Conservation (phyloP, 2,329 filamentous ascomycete genomes). For the Phialophora verrucosa region DNA sequence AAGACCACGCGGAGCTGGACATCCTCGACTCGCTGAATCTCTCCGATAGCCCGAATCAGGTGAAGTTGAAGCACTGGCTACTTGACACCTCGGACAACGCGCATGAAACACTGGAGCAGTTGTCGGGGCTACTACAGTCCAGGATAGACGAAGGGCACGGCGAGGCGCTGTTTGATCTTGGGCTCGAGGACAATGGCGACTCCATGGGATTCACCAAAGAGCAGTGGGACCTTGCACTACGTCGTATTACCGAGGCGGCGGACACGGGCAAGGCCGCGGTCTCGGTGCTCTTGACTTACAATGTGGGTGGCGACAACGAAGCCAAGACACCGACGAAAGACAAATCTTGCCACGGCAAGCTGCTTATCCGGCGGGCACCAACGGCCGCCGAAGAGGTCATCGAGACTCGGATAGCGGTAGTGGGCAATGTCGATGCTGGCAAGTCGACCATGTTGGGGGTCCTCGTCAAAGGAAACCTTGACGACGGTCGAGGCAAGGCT, state of each 20-base stretch:
- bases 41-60: slow-evolving; percentile 69
- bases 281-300: slow-evolving; percentile 84
- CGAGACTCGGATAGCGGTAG: slow-evolving; percentile 93
- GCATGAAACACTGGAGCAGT: slow-evolving; percentile 65
- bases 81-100: slow-evolving; percentile 62
- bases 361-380: slow-evolving; percentile 79
- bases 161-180: slow-evolving; percentile 89
- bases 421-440: slow-evolving; percentile 96
- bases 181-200: slow-evolving; percentile 87
- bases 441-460: slow-evolving; percentile 97
- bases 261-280: slow-evolving; percentile 73
- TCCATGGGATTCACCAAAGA: slow-evolving; percentile 75
- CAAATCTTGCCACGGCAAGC: slow-evolving; percentile 79
- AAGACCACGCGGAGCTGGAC: slow-evolving; percentile 87
- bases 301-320: slow-evolving; percentile 79
- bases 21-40: slow-evolving; percentile 80
- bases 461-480: slow-evolving; percentile 90
- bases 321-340: slow-evolving; percentile 70
- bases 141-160: slow-evolving; percentile 83
- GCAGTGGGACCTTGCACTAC: slow-evolving; percentile 76
- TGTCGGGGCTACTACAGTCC: slow-evolving; percentile 69
- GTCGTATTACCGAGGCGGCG: slow-evolving; percentile 69
- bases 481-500: slow-evolving; percentile 91
- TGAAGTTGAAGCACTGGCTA: slow-evolving; percentile 77
- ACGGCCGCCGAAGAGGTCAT: slow-evolving; percentile 82